Base-by-base conservation (phyloP, 495 filamentous ascomycete species). In the Baudoinia panamericana region DNA sequence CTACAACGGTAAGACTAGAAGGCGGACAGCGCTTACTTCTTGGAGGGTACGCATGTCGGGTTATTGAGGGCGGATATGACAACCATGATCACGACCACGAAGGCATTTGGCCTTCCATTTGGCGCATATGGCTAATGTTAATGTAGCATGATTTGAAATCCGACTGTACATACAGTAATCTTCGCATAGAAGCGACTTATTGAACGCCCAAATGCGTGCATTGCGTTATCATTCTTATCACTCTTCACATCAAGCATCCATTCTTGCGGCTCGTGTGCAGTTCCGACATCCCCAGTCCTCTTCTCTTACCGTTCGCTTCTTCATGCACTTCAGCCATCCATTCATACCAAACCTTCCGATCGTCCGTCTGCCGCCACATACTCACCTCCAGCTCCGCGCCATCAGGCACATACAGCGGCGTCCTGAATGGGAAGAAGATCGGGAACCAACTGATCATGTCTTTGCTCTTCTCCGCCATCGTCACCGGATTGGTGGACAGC, bases 381-480 rank as follows among this genome's bases (percentile, higher is more conserved):
- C 76, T 85, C 10, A 93, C 74, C 28, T 92, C 80, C 9, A 99
- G 65, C 56, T 87, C 84, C 16, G 78, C 74, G 43, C 82, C 72
- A 46, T 84, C 78, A 1, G 92, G 88, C 42, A 92, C 72, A 56
- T 90, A 86, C 17, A 99, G 64, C 5, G 90, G 87, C 49, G 76
- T 76, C 88, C 93, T 93, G 8, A 99, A 58, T 5, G 90, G 90
- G 53, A 99, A 99, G 64, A 82, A 95, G 10, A 96, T 95, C 7
- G 90, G 90, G 60, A 99, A 99, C 90, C 90, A 99, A 51, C 82
- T 88, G 41, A 94, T 90, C 90, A 96, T 96, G 48, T 84, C 81
- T 51, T 79, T 76, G 62, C 85, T 93, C 71, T 96, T 95, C 36
- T 65, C 67, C 34, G 86, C 82, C 66, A 95, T 95, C 28, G 77